These are phyloP conservation scores for Purpureocillium takamizusanense DNA, from an alignment of 2,329 filamentous ascomycete species.

Conservation along the genomic window DNA sequence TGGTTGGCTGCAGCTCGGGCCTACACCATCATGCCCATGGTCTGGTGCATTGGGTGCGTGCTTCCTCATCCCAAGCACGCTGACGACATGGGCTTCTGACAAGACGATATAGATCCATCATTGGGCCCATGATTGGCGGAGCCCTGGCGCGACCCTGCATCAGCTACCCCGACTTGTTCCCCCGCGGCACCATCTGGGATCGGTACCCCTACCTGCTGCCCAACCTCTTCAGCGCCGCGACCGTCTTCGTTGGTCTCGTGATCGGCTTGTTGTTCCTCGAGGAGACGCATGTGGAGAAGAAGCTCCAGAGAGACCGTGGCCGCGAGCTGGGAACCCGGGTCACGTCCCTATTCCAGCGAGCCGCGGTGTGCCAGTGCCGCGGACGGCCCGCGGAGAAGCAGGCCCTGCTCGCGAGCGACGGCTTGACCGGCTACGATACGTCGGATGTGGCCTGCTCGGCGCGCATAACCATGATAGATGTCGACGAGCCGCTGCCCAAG, in stretches of 20 bases:
- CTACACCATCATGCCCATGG: constrained; percentile 95
- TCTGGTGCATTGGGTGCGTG: constrained; percentile 85
- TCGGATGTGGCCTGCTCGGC: too few relatives aligned
- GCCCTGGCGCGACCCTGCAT: constrained; percentile 78
- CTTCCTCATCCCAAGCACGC: not conserved
- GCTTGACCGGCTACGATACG: constrained; percentile 55
- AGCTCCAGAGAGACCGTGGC: constrained; percentile 65
- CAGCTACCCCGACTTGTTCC: constrained; percentile 69
- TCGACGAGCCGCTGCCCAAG: constrained; percentile 55
- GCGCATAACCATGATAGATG: constrained; percentile 6
- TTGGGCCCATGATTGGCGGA: constrained; percentile 87
- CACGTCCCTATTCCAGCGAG: constrained; percentile 29
- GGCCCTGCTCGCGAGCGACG: constrained; percentile 54
- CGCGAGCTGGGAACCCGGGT: constrained; percentile 69
- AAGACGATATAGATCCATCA: constrained; percentile 58
- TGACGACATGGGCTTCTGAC: constrained; percentile 11
- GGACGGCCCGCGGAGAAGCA: constrained; percentile 44
- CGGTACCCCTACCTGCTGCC: constrained; percentile 83
- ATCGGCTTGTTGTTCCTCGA: constrained; percentile 83
- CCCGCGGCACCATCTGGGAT: constrained; percentile 69
- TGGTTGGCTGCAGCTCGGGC: constrained; percentile 56
- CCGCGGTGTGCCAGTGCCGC: constrained; percentile 22
- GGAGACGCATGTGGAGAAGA: constrained; percentile 84
- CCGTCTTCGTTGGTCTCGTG: constrained; percentile 66
- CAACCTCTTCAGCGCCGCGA: constrained; percentile 79